phyloP scores from a whole-genome alignment of 2,329 filamentous ascomycete species.

The Diaporthe capsici region DNA sequence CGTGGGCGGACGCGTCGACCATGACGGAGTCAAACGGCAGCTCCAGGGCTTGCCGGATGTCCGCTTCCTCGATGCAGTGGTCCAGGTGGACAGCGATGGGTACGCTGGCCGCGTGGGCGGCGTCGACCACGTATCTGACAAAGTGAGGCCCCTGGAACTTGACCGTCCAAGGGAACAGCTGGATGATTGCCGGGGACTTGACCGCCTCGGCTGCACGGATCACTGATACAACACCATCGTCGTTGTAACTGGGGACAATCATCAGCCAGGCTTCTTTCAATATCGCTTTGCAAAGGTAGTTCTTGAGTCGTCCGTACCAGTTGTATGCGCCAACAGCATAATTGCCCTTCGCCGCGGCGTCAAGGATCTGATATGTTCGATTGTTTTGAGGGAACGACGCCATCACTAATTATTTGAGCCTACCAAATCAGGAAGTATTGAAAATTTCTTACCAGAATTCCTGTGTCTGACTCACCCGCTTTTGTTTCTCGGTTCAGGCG shows the following conservation, averaged over 20 bases:
- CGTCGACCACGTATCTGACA: slow-evolving; percentile 61
- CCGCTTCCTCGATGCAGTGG: slow-evolving; percentile 61
- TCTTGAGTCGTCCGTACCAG: not conserved
- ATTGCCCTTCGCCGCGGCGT: slow-evolving; percentile 12
- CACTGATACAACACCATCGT: slow-evolving; percentile 73
- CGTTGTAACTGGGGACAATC: slow-evolving; percentile 60
- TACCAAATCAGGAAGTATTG: not conserved
- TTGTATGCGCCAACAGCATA: slow-evolving; percentile 23
- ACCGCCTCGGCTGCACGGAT: slow-evolving; percentile 73
- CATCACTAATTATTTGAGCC: not conserved
- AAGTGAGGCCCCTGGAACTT: slow-evolving; percentile 67
- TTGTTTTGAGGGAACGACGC: slow-evolving; percentile 5
- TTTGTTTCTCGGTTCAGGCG: not conserved
- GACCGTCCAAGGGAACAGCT: slow-evolving; percentile 76
- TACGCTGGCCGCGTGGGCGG: slow-evolving; percentile 63
- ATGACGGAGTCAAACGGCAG: slow-evolving; percentile 74
- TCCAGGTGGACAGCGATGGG: slow-evolving; percentile 71
- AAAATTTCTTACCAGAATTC: not conserved
- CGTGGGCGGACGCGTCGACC: slow-evolving; percentile 77
- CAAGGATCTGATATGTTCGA: slow-evolving; percentile 8
- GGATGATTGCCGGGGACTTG: slow-evolving; percentile 72
- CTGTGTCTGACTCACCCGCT: no score
- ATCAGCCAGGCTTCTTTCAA: not conserved
- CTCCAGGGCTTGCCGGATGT: slow-evolving; percentile 48
- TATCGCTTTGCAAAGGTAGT: no score